These are phyloP conservation scores for Phytophthora rubi DNA, from an alignment of 352 stramenopile species.

Conservation along the genomic window DNA sequence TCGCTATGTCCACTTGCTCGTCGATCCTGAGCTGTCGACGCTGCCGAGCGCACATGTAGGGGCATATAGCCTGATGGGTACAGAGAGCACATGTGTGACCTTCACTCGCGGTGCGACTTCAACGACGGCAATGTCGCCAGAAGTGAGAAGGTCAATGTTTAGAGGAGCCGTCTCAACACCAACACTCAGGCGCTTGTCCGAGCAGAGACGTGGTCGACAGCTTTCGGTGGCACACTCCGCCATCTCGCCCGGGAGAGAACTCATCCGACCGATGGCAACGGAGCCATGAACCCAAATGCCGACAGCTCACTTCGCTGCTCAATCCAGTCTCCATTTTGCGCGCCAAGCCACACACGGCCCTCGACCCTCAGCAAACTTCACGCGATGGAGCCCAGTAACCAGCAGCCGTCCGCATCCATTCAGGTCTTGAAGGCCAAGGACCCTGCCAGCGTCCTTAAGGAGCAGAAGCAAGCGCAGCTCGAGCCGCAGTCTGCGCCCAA, in stretches of 20 bases:
- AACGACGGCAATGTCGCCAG: background rate
- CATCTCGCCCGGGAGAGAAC: background rate
- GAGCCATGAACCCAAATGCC: background rate
- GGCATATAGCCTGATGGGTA: background rate
- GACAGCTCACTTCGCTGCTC: background rate
- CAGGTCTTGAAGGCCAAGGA: slow-evolving; percentile 8
- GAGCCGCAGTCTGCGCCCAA: slow-evolving; percentile 7
- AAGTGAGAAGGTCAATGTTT: background rate
- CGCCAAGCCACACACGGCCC: background rate
- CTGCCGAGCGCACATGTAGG: too few relatives aligned
- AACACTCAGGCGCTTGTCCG: background rate
- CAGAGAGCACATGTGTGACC: background rate
- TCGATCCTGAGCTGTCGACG: too few relatives aligned
- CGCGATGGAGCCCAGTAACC: slow-evolving; percentile 10
- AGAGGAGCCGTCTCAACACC: slow-evolving; percentile 7
- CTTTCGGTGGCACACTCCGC: background rate
- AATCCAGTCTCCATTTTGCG: slow-evolving; percentile 12
- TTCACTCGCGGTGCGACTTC: background rate
- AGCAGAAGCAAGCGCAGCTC: slow-evolving; percentile 8
- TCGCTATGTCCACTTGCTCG: too few relatives aligned
- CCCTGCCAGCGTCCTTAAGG: background rate
- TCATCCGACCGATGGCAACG: background rate
- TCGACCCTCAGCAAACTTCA: background rate
- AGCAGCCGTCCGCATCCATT: slow-evolving; percentile 14
- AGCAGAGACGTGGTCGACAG: slow-evolving; percentile 1